Evolutionary conservation across 176 grass and related monocot species (phyloP), one percentile per base, ranked within the genome.

Genomic region (Luzula sylvatica): DNA sequence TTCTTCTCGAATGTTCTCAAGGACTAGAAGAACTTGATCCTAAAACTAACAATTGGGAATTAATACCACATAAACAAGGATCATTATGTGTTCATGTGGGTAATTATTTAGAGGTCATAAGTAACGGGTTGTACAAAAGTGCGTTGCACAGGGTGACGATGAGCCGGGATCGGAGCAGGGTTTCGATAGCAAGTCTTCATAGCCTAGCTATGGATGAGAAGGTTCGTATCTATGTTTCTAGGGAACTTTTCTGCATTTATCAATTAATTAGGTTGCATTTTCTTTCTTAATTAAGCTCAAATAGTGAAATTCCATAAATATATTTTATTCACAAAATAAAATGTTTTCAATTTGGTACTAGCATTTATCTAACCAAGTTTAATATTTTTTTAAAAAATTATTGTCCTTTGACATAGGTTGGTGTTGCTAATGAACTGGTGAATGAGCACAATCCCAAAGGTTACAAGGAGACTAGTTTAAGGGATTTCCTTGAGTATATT

Each of bases 201-300:
- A 54, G 70, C 15, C 42, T 73, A 26, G 18, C 70, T 30, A 73
- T 73, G 38, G 32, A 73, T 52, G 59, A 73, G 38, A 65, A 73
- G 70, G 70, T 73, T 62, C 11, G 41, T 35, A 7, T 35, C 9
- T 9, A 35, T 35, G 5, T 35, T 35, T 35, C n/a, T n/a, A n/a
- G n/a, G n/a, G n/a, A n/a, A n/a, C n/a, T n/a, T n/a, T n/a, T n/a
- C n/a, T n/a, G n/a, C n/a, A n/a, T n/a, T n/a, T n/a, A n/a, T n/a
- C n/a, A n/a, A n/a, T n/a, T n/a, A n/a, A n/a, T n/a, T n/a, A n/a
- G n/a, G n/a, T n/a, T n/a, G n/a, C n/a, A n/a, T n/a, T n/a, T n/a
- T n/a, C n/a, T n/a, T n/a, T n/a, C n/a, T n/a, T n/a, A n/a, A n/a
- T n/a, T n/a, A n/a, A n/a, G n/a, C n/a, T n/a, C n/a, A n/a, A n/a